Conservation (phyloP, 805 yeast genomes). For the Saturnispora halmiae region DNA sequence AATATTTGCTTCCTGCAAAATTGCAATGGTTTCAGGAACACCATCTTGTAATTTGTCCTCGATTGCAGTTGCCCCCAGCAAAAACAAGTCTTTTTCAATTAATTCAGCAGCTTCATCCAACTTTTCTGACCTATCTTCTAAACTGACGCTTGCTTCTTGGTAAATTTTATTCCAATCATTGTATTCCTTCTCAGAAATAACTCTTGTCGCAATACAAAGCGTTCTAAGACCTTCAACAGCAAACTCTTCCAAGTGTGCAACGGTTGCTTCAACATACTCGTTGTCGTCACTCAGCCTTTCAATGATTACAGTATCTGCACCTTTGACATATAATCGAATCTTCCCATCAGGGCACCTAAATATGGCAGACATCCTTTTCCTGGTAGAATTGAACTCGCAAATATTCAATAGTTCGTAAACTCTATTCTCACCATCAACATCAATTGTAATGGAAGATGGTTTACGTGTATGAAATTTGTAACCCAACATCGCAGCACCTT, state of each 20-base stretch:
- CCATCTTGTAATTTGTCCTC: slow-evolving; percentile 98
- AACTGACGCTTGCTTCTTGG: slow-evolving; percentile 72
- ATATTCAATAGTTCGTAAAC: slow-evolving; percentile 77
- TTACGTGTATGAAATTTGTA: slow-evolving; percentile 76
- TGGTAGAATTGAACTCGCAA: slow-evolving; percentile 94
- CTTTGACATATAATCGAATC: slow-evolving; percentile 83
- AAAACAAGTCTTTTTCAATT: slow-evolving; percentile 69
- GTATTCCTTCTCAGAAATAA: slow-evolving; percentile 73
- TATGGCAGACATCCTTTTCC: slow-evolving; percentile 96
- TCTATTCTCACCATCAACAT: slow-evolving; percentile 40
- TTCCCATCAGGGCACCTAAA: slow-evolving; percentile 91
- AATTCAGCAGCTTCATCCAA: slow-evolving; percentile 84
- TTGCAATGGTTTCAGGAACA: slow-evolving; percentile 94
- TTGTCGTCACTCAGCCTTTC: slow-evolving; percentile 68
- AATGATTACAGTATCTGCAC: slow-evolving; percentile 94
- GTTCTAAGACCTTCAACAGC: slow-evolving; percentile 96
- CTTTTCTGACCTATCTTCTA: slow-evolving; percentile 63
- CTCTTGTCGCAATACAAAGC: slow-evolving; percentile 81
- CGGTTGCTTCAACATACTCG: slow-evolving; percentile 75
- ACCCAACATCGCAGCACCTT: slow-evolving; percentile 89
- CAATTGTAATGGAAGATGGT: slow-evolving; percentile 71
- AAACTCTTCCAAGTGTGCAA: slow-evolving; percentile 86
- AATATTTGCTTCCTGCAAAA: slow-evolving; percentile 92
- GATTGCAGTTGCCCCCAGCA: slow-evolving; percentile 96
- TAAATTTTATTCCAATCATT: slow-evolving; percentile 55